Base-by-base conservation (phyloP, 495 filamentous ascomycete genomes). In the Jackrogersella multiformis region DNA sequence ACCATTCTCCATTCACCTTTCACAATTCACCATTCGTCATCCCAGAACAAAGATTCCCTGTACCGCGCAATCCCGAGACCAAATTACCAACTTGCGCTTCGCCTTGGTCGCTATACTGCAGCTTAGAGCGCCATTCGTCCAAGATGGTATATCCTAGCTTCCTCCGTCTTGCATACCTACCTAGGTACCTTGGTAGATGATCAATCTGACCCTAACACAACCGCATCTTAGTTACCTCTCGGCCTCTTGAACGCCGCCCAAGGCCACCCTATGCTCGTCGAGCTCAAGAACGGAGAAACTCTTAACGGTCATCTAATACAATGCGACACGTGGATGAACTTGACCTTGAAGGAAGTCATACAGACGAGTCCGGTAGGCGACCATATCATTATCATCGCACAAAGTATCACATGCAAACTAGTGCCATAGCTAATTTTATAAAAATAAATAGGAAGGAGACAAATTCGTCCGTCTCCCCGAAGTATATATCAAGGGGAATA, bases 251-350 rank as follows among this genome's bases (percentile, higher is more conserved):
- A 89, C 60, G 95, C 94, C 72, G 94, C 95, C 56, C 92, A 97
- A 83, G 96, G 96, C 86, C 92, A 96, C 79, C 94, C 94, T 10
- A 98, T 99, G 93, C 91, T 98, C 54, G 95, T 99, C 41, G 95
- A 99, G 84, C 91, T 99, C 65, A 99, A 99, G 84, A 97, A 94
- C 71, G 96, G 95, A 78, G 96, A 98, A 77, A 98, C 94, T 0
- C 83, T 98, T 48, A 99, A 98, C 79, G 95, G 95, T 68, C 93
- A 96, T 74, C 83, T 99, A 56, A 89, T 97, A 76, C 93, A 88
- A 75, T 98, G 93, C 85, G 95, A 99, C 78, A 98, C 93, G 35
- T 99, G 93, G 93, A 99, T 99, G 95, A 99, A 99, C 78, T 78
- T 99, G 49, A 97, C 94, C 16, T 80, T 99, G 74, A 94, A 94